These are phyloP conservation scores for Coemansia sp. DNA, from an alignment of 192 early-diverging fungal species.

Conservation along the genomic window DNA sequence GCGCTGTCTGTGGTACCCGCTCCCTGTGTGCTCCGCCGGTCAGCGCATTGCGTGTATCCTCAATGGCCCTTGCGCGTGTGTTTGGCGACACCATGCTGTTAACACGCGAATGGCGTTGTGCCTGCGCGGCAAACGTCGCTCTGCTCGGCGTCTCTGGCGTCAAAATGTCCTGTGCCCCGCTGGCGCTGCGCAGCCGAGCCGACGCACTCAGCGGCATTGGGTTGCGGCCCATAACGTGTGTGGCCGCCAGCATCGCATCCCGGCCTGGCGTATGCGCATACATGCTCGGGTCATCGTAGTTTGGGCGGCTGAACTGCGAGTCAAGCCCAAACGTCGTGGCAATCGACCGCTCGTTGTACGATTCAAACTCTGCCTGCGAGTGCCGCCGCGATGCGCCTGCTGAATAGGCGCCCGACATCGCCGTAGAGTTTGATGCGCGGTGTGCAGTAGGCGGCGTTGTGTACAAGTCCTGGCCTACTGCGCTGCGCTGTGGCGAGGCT, in stretches of 20 bases:
- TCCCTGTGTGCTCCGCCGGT: slow-evolving; percentile 17
- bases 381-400: slow-evolving; percentile 14
- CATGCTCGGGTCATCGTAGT: slow-evolving; percentile 36
- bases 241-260: slow-evolving; percentile 20
- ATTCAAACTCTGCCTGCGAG: slow-evolving; percentile 43
- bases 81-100: slow-evolving; percentile 42
- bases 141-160: slow-evolving; percentile 32
- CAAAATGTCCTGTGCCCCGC: slow-evolving; percentile 4
- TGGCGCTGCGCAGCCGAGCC: slow-evolving; percentile 13
- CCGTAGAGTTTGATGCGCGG: slow-evolving; percentile 41
- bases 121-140: background rate
- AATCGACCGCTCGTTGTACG: slow-evolving; percentile 33
- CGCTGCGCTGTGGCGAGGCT: slow-evolving; percentile 11
- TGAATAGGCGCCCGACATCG: slow-evolving; percentile 12
- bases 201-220: slow-evolving; percentile 2
- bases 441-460: slow-evolving; percentile 38
- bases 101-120: slow-evolving; percentile 26
- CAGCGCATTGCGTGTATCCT: slow-evolving; percentile 46
- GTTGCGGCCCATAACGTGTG: slow-evolving; percentile 22
- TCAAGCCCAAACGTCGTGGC: slow-evolving; percentile 31
- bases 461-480: slow-evolving; percentile 19
- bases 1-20: background rate
- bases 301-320: slow-evolving; percentile 31
- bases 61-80: slow-evolving; percentile 33
- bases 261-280: slow-evolving; percentile 43